Evolutionary conservation across 140 eudicot species (phyloP), one percentile per base, ranked within the genome.

Genomic region (Cichorium intybus): DNA sequence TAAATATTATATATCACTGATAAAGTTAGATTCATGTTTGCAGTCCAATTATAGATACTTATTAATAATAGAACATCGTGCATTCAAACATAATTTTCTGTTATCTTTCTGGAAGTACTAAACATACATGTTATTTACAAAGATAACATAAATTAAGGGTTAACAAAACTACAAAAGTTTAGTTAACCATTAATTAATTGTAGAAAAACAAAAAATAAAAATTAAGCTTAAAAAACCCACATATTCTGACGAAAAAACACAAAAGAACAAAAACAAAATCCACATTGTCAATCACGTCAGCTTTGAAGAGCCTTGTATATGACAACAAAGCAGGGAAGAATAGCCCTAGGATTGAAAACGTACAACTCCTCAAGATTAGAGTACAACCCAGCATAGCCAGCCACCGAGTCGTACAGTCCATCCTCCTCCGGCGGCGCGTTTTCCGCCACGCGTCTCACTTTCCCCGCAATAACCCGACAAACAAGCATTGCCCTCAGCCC

Each of bases 251-350:
- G 12, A 3, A 24, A 54, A 41, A 8, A n/a, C 4, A 43, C 6
- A 55, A 31, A 23, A n/a, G 16, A 9, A 27, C 3, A 17, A 11
- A 14, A 15, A 20, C 61, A 4, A 29, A 37, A 11, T 10, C 15
- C 48, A 70, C 51, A 61, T 31, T 24, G 26, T 24, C 20, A 45
- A 53, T 45, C 6, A 56, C 23, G 29, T 66, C 27, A 74, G 53
- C 48, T 24, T 57, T 74, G n/a, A 74, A 74, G 55, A 5, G 79
- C 56, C 62, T 74, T 63, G 73, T 90, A 90, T 56, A 90, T 84
- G 31, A 90, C 97, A 64, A 90, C 97, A 72, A 90, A 90, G 62
- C 97, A 90, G 57, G 97, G 97, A 80, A 90, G 75, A 27, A 90
- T 87, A 21, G 97, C 96, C 87, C 79, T 84, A 7, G 96, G 86